A percentile compares a stretch with the other conserved stretches of the same genome.
These are phyloP conservation scores for Crithidia acanthocephali DNA, from an alignment of 208 protist species.

Conservation along the genomic window DNA sequence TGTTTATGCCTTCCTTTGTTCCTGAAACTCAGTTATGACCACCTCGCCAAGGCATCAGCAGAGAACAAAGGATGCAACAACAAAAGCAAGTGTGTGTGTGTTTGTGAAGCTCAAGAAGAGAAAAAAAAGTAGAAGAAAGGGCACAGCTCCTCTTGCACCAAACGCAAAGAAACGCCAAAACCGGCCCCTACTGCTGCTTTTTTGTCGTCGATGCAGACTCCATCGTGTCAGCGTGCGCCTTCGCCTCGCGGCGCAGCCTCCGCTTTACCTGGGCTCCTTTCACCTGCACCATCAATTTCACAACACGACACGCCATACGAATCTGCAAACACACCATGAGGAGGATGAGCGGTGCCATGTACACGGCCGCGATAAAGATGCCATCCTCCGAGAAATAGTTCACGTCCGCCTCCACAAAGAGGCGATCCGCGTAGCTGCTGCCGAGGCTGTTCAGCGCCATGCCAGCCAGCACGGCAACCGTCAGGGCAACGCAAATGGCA, in stretches of 20 bases:
- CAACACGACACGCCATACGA: constrained; percentile 28
- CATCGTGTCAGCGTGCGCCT: neutral
- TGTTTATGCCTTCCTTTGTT: too few relatives aligned
- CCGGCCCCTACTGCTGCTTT: constrained; percentile 24
- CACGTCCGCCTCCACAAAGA: constrained; percentile 52
- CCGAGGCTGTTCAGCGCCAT: constrained; percentile 46
- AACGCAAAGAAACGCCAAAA: too few relatives aligned
- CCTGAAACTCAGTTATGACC: too few relatives aligned
- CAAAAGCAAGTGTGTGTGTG: too few relatives aligned
- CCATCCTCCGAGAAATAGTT: constrained; percentile 85
- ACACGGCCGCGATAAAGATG: constrained; percentile 65
- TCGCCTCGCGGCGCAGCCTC: constrained; percentile 14
- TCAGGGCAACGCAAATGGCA: constrained; percentile 36
- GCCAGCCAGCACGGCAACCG: constrained; percentile 38
- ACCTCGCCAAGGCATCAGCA: too few relatives aligned
- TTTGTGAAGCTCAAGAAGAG: too few relatives aligned
- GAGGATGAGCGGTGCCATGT: constrained; percentile 61
- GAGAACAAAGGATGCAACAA: neutral
- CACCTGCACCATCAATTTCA: constrained; percentile 40
- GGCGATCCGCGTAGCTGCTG: constrained; percentile 21
- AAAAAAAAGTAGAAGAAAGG: too few relatives aligned
- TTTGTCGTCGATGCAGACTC: constrained; percentile 3
- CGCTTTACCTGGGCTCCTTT: constrained; percentile 27
- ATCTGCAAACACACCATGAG: constrained; percentile 46
- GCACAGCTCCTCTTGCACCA: too few relatives aligned